Percentiles rank a stretch among this genome's conserved stretches.
Evolutionary conservation across 2,329 filamentous ascomycete genomes (phyloP).

Genomic region (Calonectria crousiana): DNA sequence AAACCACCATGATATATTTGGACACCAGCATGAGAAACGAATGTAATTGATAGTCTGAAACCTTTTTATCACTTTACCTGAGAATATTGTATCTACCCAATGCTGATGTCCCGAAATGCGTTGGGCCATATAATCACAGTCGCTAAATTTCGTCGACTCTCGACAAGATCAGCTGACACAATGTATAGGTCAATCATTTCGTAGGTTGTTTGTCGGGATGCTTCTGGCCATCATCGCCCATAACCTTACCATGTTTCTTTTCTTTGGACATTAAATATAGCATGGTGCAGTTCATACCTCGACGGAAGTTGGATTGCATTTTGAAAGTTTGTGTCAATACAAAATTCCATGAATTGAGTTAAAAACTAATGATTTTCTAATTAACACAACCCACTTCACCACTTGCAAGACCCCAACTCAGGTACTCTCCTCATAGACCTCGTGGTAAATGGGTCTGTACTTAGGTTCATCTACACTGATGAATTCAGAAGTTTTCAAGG

Average conservation of each 20-base stretch:
- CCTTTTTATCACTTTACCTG: neutral
- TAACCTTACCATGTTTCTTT: no score
- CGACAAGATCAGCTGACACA: no score
- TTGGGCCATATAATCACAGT: no score
- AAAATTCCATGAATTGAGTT: neutral
- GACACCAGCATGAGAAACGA: neutral
- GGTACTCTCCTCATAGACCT: neutral
- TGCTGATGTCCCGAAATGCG: no score
- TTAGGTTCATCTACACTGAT: neutral
- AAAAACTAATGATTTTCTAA: neutral
- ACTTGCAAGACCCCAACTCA: neutral
- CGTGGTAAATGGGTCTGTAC: neutral
- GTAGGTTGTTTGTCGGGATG: no score
- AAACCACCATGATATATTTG: neutral
- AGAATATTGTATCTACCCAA: no score
- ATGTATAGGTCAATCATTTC: no score
- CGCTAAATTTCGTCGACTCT: no score
- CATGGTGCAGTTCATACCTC: neutral
- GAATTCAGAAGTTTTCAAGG: neutral
- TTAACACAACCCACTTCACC: neutral
- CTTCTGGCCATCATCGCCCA: no score
- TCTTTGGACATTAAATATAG: no score
- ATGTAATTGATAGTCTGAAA: neutral
- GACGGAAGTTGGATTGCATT: no score
- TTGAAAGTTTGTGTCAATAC: neutral